Conservation (phyloP, 176 grass and related monocot species). For the Stipa capillata region DNA sequence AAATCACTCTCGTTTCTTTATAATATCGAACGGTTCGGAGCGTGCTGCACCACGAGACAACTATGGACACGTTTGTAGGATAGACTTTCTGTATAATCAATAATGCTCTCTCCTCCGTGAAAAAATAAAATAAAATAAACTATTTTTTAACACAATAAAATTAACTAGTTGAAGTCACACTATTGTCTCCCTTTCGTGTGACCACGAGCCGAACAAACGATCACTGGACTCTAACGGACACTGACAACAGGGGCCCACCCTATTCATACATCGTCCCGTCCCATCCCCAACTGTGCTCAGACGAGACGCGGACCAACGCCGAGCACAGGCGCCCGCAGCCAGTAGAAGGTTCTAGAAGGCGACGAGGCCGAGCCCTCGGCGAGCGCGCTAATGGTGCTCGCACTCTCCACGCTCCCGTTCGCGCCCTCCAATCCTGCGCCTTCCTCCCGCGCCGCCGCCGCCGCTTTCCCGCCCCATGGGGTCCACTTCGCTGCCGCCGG, state of each 20-base stretch:
- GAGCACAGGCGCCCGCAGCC: not conserved
- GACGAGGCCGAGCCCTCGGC: not conserved
- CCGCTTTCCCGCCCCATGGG: slow-evolving; percentile 13
- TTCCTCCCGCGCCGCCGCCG: slow-evolving; percentile 8
- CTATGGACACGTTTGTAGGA: no score
- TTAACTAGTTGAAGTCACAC: no score
- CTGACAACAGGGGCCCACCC: slow-evolving; percentile 11
- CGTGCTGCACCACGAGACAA: no score
- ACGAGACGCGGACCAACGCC: slow-evolving; percentile 15
- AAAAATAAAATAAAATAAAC: no score
- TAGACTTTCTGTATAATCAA: no score
- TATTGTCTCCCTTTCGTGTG: no score
- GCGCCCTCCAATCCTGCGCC: slow-evolving; percentile 31
- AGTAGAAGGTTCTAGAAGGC: slow-evolving; percentile 1
- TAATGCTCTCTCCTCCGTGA: no score
- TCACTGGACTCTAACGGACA: not conserved
- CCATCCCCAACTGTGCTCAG: slow-evolving; percentile 10
- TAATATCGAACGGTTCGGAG: no score
- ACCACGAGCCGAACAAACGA: no score
- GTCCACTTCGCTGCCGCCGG: slow-evolving; percentile 10
- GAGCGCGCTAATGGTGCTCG: slow-evolving; percentile 59
- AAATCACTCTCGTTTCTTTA: no score
- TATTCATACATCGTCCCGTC: not conserved
- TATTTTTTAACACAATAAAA: no score
- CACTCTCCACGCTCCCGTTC: slow-evolving; percentile 58